Conservation (phyloP, 2,329 filamentous ascomycete genomes). For the Alternaria tenuissima region DNA sequence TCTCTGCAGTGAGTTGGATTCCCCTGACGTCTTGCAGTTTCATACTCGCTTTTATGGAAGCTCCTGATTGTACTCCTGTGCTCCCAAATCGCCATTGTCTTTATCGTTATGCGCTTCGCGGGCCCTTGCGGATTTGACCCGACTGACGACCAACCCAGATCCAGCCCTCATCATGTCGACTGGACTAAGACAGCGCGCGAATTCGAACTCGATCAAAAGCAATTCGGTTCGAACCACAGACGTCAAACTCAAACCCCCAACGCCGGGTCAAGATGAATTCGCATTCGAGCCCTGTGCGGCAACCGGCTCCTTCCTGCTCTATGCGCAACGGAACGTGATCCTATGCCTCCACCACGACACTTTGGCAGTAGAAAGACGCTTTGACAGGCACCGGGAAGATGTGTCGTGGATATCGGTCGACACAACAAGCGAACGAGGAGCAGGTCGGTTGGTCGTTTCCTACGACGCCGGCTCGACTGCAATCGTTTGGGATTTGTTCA, state of each 20-base stretch:
- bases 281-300: constrained; percentile 88
- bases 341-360: constrained; percentile 93
- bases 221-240: constrained; percentile 46
- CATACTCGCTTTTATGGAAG: constrained; percentile 35
- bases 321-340: constrained; percentile 81
- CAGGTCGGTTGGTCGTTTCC: constrained; percentile 86
- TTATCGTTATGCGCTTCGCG: constrained; percentile 43
- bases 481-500: constrained; percentile 96
- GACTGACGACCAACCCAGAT: constrained; percentile 44
- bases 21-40: constrained; percentile 40
- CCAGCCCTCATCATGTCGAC: constrained; percentile 54
- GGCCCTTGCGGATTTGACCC: constrained; percentile 30
- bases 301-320: constrained; percentile 89
- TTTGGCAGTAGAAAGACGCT: constrained; percentile 84
- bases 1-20: constrained; percentile 50
- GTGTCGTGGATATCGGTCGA: constrained; percentile 87
- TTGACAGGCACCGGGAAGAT: constrained; percentile 83
- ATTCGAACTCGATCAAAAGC: constrained; percentile 46
- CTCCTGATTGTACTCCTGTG: constrained; percentile 40
- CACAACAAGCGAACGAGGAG: constrained; percentile 86
- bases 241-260: constrained; percentile 51
- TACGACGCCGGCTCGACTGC: constrained; percentile 91
- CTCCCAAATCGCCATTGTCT: constrained; percentile 38
- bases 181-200: constrained; percentile 54
- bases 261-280: constrained; percentile 55